phyloP scores from a whole-genome alignment of 306 rosid genomes.

The Biancaea sappan region DNA sequence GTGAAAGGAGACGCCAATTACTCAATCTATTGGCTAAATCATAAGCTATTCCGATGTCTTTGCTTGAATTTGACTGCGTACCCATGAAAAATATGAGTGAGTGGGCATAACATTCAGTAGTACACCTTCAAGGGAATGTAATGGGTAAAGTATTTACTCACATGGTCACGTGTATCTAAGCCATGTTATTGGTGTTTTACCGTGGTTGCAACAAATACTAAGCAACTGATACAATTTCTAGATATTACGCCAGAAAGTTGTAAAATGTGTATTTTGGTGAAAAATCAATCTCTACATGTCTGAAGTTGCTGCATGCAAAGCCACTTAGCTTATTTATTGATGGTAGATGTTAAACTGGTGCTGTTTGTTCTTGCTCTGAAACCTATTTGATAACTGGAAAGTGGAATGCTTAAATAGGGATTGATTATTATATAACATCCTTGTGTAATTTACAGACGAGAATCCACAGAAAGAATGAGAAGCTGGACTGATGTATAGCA shows the following conservation, averaged over 20 bases:
- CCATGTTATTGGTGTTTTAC: slow-evolving; percentile 1
- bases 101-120: neutral
- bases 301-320: slow-evolving; percentile 10
- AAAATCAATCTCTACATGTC: slow-evolving; percentile 4
- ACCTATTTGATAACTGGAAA: neutral
- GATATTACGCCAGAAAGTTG: slow-evolving; percentile 1
- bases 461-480: neutral
- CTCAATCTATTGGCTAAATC: neutral
- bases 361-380: neutral
- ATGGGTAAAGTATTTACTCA: neutral
- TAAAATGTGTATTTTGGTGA: slow-evolving; percentile 17
- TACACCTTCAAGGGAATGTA: slow-evolving; percentile 1
- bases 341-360: slow-evolving; percentile 1
- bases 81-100: neutral
- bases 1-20: neutral
- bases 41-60: neutral
- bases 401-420: neutral
- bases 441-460: neutral
- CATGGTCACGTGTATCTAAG: neutral
- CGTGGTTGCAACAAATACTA: neutral
- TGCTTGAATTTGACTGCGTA: neutral
- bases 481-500: neutral
- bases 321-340: neutral
- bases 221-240: slow-evolving; percentile 1
- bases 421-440: neutral